Conservation (phyloP, 805 yeast genomes). For the Kazachstania africana region DNA sequence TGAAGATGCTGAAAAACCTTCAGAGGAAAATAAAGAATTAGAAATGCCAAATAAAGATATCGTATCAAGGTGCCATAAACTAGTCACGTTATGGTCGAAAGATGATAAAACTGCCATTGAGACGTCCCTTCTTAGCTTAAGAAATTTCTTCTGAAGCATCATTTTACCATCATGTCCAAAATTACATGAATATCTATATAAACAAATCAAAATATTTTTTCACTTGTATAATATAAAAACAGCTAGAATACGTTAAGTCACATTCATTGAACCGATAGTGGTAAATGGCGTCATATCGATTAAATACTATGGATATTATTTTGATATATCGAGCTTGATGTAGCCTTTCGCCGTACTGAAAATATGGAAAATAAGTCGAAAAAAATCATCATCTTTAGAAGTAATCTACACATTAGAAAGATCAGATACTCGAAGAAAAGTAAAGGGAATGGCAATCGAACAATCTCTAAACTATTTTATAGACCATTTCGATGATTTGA, state of each 20-base stretch:
- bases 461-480: too few relatives aligned
- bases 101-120: conserved; percentile 4
- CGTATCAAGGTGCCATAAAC: conserved; percentile 12
- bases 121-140: background rate
- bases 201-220: too few relatives aligned
- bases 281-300: too few relatives aligned
- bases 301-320: too few relatives aligned
- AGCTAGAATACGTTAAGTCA: background rate
- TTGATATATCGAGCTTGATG: too few relatives aligned
- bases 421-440: background rate
- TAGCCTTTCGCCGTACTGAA: too few relatives aligned
- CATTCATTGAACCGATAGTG: too few relatives aligned
- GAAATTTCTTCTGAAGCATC: background rate
- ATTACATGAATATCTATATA: background rate
- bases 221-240: too few relatives aligned
- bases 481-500: background rate
- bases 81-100: conserved; percentile 10
- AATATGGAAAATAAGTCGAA: background rate
- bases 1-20: conserved; percentile 4
- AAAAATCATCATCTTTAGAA: background rate
- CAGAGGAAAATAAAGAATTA: conserved; percentile 6
- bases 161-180: background rate
- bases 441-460: background rate
- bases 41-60: conserved; percentile 16
- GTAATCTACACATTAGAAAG: background rate